phyloP scores from a whole-genome alignment of 345 rosid genomes.

The Gossypium mustelinum region DNA sequence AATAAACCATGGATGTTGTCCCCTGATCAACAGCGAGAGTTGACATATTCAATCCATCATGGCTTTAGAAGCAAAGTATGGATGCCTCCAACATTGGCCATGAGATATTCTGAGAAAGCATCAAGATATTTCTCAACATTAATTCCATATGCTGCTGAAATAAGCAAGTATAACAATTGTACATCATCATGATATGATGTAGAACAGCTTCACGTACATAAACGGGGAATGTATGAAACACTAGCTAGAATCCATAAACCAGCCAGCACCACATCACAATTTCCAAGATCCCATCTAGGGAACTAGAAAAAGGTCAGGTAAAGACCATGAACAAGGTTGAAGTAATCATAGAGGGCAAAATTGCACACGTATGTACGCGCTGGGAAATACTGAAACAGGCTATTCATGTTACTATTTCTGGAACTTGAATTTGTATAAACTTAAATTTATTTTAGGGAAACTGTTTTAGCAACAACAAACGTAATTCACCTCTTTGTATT shows the following conservation, averaged over 20 bases:
- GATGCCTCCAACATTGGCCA: conserved; percentile 5
- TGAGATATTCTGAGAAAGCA: conserved; percentile 10
- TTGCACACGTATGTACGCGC: not conserved
- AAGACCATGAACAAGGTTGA: not conserved
- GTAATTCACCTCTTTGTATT: not conserved
- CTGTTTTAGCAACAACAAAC: not conserved
- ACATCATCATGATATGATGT: conserved; percentile 3
- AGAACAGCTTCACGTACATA: not conserved
- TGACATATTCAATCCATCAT: conserved; percentile 8
- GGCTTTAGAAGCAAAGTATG: conserved; percentile 6
- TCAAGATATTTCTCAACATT: conserved; percentile 7
- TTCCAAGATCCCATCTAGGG: not conserved
- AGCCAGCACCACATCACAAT: conserved; percentile 2
- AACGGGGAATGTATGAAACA: not conserved
- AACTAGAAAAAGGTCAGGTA: not conserved
- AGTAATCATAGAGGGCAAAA: not conserved
- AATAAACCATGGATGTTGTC: conserved; percentile 8
- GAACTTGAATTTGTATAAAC: not conserved
- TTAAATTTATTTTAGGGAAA: not conserved
- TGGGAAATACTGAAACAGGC: not conserved
- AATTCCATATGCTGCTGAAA: conserved; percentile 6
- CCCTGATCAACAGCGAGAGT: conserved; percentile 5
- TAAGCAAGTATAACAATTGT: not conserved
- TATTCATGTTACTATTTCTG: not conserved
- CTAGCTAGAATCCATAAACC: not conserved